Evolutionary conservation across 306 rosid species (phyloP).

Genomic region (Canavalia ensiformis): DNA sequence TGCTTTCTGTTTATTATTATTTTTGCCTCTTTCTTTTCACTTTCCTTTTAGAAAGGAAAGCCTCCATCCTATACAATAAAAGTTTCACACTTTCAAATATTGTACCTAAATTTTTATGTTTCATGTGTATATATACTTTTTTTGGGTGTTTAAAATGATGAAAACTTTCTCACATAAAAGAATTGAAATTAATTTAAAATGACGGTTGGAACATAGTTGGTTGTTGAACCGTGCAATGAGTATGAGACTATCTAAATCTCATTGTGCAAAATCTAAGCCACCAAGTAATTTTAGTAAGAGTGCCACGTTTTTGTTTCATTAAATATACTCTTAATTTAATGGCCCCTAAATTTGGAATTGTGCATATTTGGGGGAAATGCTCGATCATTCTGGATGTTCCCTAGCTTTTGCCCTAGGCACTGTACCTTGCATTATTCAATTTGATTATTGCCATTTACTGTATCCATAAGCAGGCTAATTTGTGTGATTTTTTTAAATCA

Average conservation of each 20-base stretch:
- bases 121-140: no score
- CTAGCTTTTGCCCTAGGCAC: not conserved
- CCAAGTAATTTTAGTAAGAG: not conserved
- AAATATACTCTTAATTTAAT: not conserved
- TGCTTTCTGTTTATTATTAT: not conserved
- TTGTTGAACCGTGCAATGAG: not conserved
- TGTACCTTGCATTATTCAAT: not conserved
- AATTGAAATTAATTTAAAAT: no score
- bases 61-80: constrained; percentile 6
- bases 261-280: not conserved
- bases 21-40: not conserved
- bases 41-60: not conserved
- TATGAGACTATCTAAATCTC: not conserved
- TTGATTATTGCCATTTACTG: not conserved
- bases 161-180: no score
- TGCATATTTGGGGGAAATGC: not conserved
- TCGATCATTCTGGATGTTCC: not conserved
- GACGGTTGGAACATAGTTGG: not conserved
- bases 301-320: not conserved
- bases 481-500: not conserved
- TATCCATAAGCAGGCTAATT: not conserved
- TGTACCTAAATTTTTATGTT: not conserved
- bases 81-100: not conserved
- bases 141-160: no score
- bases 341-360: constrained; percentile 25